A percentile compares a stretch with the other conserved stretches of the same genome.
phyloP scores from a whole-genome alignment of 2,329 filamentous ascomycete genomes.

The Cyanodermella asteris region DNA sequence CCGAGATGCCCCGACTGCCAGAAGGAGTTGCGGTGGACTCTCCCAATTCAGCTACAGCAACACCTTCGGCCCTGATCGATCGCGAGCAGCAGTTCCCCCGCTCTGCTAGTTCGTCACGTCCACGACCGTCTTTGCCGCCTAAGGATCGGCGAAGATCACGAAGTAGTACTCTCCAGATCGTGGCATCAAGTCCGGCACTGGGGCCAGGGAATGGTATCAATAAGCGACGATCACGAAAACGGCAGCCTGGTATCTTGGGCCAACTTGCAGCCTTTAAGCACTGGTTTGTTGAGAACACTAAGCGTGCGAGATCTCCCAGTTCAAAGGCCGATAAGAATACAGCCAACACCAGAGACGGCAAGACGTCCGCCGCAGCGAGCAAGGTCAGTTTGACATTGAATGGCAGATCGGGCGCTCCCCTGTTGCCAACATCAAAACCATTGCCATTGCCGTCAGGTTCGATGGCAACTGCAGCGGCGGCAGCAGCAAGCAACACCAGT shows the following conservation, averaged over 20 bases:
- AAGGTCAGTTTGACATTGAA: too few relatives aligned
- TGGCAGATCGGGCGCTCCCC: too few relatives aligned
- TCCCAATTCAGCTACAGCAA: slow-evolving; percentile 25
- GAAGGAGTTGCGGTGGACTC: slow-evolving; percentile 31
- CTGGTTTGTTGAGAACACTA: slow-evolving; percentile 48
- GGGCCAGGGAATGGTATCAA: slow-evolving; percentile 31
- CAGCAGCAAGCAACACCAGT: too few relatives aligned
- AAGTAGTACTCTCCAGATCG: slow-evolving; percentile 70
- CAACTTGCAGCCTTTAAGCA: slow-evolving; percentile 48
- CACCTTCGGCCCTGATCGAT: slow-evolving; percentile 54
- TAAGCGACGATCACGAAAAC: slow-evolving; percentile 32
- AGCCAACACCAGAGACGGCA: slow-evolving; percentile 13
- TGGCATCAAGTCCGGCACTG: slow-evolving; percentile 45
- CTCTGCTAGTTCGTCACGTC: slow-evolving; percentile 54
- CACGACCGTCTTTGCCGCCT: slow-evolving; percentile 60
- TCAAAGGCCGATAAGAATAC: slow-evolving; percentile 4
- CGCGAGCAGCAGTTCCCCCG: slow-evolving; percentile 45
- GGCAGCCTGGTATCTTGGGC: slow-evolving; percentile 41
- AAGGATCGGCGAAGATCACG: slow-evolving; percentile 65
- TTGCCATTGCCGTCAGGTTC: too few relatives aligned
- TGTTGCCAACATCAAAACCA: too few relatives aligned
- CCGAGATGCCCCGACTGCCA: slow-evolving; percentile 56
- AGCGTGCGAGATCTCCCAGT: slow-evolving; percentile 35
- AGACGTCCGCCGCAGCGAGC: too few relatives aligned
- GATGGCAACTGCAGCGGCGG: too few relatives aligned